These are phyloP conservation scores for Porodaedalea pini DNA, from an alignment of 1,284 basidiomycete genomes.

Conservation along the genomic window DNA sequence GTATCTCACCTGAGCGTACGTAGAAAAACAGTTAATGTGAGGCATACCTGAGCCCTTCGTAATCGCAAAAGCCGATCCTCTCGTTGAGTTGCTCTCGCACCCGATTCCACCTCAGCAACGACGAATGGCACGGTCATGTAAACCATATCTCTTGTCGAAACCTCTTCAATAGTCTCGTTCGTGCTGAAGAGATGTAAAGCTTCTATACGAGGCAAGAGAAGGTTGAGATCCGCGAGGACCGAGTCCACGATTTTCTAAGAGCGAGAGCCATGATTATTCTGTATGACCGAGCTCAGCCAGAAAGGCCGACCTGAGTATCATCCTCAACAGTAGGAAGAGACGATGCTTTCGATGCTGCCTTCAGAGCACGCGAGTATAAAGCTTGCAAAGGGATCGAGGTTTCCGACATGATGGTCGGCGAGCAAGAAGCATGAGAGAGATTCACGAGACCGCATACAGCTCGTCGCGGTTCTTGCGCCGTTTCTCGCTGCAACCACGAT, in stretches of 20 bases:
- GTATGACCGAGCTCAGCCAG: neutral
- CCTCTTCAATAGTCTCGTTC: conserved; percentile 84
- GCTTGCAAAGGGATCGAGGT: conserved; percentile 30
- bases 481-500: conserved; percentile 35
- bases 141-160: conserved; percentile 75
- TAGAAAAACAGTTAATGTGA: conserved; percentile 10
- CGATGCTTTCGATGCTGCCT: conserved; percentile 40
- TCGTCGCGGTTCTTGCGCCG: neutral
- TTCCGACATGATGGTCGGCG: conserved; percentile 17
- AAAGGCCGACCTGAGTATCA: conserved; percentile 44
- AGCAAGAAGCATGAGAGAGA: neutral
- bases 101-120: conserved; percentile 67
- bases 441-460: conserved; percentile 1
- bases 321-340: conserved; percentile 46
- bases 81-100: conserved; percentile 55
- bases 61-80: conserved; percentile 59
- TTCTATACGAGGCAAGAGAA: conserved; percentile 47
- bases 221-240: conserved; percentile 49
- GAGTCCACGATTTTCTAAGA: conserved; percentile 55
- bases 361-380: conserved; percentile 44
- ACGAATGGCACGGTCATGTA: conserved; percentile 80
- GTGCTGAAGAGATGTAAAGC: conserved; percentile 77
- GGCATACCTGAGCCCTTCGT: conserved; percentile 56
- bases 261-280: conserved; percentile 5
- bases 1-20: conserved; percentile 23